These are phyloP conservation scores for Cryphonectria nitschkei DNA, from an alignment of 2,329 filamentous ascomycete genomes.

Conservation along the genomic window DNA sequence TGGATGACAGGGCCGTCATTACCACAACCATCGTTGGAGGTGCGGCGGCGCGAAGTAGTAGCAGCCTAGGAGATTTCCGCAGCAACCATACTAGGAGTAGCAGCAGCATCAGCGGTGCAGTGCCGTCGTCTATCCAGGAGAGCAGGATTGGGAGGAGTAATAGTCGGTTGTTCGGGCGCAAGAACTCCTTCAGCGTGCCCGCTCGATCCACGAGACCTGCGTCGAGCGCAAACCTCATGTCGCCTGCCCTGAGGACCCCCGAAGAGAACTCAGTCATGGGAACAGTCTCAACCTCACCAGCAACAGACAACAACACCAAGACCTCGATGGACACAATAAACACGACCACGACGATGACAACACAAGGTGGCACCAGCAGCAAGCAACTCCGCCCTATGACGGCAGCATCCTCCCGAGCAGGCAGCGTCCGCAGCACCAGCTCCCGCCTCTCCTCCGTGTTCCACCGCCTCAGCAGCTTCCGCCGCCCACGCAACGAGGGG, in stretches of 20 bases:
- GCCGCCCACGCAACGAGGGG: constrained; percentile 29
- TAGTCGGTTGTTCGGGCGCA: constrained; percentile 23
- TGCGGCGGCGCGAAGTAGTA: neutral
- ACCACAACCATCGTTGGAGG: constrained; percentile 23
- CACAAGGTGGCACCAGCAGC: neutral
- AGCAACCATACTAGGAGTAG: neutral
- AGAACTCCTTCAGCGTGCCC: constrained; percentile 24
- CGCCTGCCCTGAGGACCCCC: neutral
- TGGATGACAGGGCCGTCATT: constrained; percentile 10
- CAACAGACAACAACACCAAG: neutral
- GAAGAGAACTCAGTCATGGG: neutral
- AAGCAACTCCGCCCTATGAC: constrained; percentile 5
- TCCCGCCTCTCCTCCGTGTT: constrained; percentile 39
- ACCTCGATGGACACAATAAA: constrained; percentile 15
- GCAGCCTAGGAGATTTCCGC: neutral
- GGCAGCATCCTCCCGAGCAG: constrained; percentile 12
- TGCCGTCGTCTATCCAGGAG: constrained; percentile 3
- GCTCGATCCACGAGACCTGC: constrained; percentile 22
- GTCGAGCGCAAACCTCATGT: neutral
- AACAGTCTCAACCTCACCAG: neutral
- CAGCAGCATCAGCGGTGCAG: neutral
- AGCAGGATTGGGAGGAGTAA: constrained; percentile 6
- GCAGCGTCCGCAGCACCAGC: constrained; percentile 28
- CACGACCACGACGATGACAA: constrained; percentile 2
- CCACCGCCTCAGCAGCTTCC: constrained; percentile 40